Base-by-base conservation (phyloP, 2,329 filamentous ascomycete genomes). In the Rutstroemia sp. region DNA sequence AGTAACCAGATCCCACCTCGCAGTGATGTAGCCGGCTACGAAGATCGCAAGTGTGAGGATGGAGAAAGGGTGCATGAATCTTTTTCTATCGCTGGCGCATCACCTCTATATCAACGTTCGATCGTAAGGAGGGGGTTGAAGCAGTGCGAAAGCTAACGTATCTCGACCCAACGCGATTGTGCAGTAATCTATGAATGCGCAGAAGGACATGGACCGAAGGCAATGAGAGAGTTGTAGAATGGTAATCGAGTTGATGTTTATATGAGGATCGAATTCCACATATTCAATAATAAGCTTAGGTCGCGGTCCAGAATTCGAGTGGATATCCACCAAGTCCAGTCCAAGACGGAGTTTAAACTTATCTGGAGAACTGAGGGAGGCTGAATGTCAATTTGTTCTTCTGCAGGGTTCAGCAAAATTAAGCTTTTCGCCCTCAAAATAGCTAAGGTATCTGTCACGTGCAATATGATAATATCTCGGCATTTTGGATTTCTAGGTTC, bases 1-100 rank as follows among this genome's bases (percentile, higher is more conserved):
- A 67, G 92, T 96, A 65, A 96, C 91, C 61, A 99, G 86, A 76
- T 97, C 94, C 92, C 94, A 99, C 79, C 94, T 88, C 71, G 94
- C 94, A 76, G 94, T 99, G 73, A 92, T 97, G 81, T 99, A 99
- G 74, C 94, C 94, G 77, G 94, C 92, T 81, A 97, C 88, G 79
- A 99, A 99, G 78, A 99, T 96, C 76, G 88, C 91, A 76, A 96
- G 85, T 69, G 92, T 95, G 74, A 96, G 83, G 73, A 92, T 79
- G 62, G 92, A 97, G 78, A 97, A 96, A 70, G 92, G 90, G 90
- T 96, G 92, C 92, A 97, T 97, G 62, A 70, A 70, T 68, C 62
- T 62, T 58, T 60, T 58, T 54, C 65, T 68, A 65, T 63, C 56
- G 60, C 62, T 65, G 58, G 57, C 57, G 63, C 65, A 68, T 68